Conservation (phyloP, 1,284 basidiomycete species). For the Leccinum proximum region DNA sequence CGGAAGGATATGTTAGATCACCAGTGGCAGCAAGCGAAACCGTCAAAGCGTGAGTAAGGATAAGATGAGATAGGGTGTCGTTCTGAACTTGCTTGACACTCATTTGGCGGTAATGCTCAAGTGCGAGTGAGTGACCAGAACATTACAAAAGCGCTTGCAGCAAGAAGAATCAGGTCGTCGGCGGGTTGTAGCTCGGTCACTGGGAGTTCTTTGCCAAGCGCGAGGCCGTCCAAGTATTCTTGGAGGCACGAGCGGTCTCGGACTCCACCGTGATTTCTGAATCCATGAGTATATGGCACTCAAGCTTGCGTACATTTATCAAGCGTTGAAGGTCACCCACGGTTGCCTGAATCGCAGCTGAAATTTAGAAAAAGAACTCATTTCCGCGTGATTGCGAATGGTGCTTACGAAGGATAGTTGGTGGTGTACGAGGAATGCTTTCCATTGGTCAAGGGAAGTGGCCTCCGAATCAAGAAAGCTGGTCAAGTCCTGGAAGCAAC, state of each 20-base stretch:
- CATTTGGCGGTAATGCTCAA: slow-evolving; percentile 76
- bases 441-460: slow-evolving; percentile 50
- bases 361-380: slow-evolving; percentile 13
- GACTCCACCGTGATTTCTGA: slow-evolving; percentile 50
- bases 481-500: slow-evolving; percentile 83
- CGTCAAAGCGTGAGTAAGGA: slow-evolving; percentile 74
- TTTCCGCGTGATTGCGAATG: slow-evolving; percentile 11
- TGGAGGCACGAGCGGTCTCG: slow-evolving; percentile 51
- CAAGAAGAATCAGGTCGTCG: slow-evolving; percentile 80
- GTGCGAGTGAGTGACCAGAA: slow-evolving; percentile 62
- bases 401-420: slow-evolving; percentile 47
- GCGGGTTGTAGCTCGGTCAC: slow-evolving; percentile 83
- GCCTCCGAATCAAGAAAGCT: slow-evolving; percentile 54
- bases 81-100: slow-evolving; percentile 81
- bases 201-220: slow-evolving; percentile 62
- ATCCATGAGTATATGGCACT: slow-evolving; percentile 52
- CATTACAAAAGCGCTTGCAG: slow-evolving; percentile 64
- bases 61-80: slow-evolving; percentile 81
- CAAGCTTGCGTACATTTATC: slow-evolving; percentile 72
- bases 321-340: slow-evolving; percentile 48
- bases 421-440: slow-evolving; percentile 47
- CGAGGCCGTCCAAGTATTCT: slow-evolving; percentile 63
- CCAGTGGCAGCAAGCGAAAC: slow-evolving; percentile 73
- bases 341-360: slow-evolving; percentile 37
- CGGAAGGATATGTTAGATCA: slow-evolving; percentile 66